Base-by-base conservation (phyloP, 352 stramenopile genomes). In the Thraustotheca clavata region DNA sequence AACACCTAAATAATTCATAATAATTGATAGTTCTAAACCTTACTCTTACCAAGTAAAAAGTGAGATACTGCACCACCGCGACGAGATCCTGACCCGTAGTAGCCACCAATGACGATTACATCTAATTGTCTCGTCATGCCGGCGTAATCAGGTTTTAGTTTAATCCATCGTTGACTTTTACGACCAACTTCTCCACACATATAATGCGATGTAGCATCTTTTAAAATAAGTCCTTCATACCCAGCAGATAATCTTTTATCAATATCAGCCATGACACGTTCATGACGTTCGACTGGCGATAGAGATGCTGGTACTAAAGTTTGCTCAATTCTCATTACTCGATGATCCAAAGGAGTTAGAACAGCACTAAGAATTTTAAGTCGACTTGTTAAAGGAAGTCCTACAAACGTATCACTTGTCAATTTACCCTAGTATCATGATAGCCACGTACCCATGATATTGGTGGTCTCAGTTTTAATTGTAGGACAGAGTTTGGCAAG, bases 131-230 rank as follows among this genome's bases (percentile, higher is more conserved):
- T 89, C 9, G 83, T 89, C 80, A 94, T 91, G 9, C 83, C 85
- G 2, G 83, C 85, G 59, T 93, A 94, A 68, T 94, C 83, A 5
- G 83, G 83, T 52, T 94, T 94, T 38, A 94, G 70, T 47, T 94
- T 94, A 70, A 94, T 75, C 85, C 85, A 94, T 27, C 82, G 88
- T 62, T 89, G 87, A 14, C 80, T 74, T 67, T 84, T 84, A 2
- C 83, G 75, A 60, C 81, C 88, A 46, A 69, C 87, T 61, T 94
- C 85, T 26, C 83, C 85, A 46, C 83, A 94, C 81, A 94, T 92
- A 40, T 94, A 94, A 40, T 94, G 85, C 9, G 85, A 77, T n/a
- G 89, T 89, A 20, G 90, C 41, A 57, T 94, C 81, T 69, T 94
- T 94, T 49, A 94, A 69, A 31, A 94, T 91, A 34, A 94, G 73